Base-by-base conservation (phyloP, 495 filamentous ascomycete species). In the Hypoxylon perforatum region DNA sequence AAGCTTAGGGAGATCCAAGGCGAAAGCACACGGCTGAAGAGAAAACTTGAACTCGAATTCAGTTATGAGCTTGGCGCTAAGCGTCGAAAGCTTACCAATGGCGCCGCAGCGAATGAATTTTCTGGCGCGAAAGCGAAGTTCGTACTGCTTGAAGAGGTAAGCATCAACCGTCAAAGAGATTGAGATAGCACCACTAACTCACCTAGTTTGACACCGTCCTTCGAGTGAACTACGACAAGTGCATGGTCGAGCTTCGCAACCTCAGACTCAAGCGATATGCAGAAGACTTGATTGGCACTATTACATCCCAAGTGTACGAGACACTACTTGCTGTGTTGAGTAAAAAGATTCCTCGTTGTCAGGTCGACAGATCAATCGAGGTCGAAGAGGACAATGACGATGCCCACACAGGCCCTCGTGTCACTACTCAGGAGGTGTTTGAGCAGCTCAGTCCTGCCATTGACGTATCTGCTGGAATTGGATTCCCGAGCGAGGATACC, bases 191-290 rank as follows among this genome's bases (percentile, higher is more conserved):
- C 14, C 57, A 78, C 63, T 5, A 21, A 41, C 61, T 35, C 10
- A 4, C 14, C 17, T 51, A 85, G 81, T 75, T 73, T 4, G 71
- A 89, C 52, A 76, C 92, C 51, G 85, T 92, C 18, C 79, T 98
- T 45, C 88, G 91, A 25, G 82, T 97, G 21, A 97, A 97, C 74
- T 90, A 92, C 72, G 90, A 92, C 35, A 97, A 94, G 71, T 89
- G 92, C 44, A 82, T 87, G 4, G 91, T 98, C 12, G 83, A 90
- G 15, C 83, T 96, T 55, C 92, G 95, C 53, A 97, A 90, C 64
- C 82, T 85, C 50, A 87, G 87, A 19, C 88, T 99, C 28, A 85
- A 90, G 38, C 78, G 82, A 3, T 77, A 88, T 19, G 89, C 83
- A 2, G 79, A 80, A 65, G 85, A 82, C 65, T 84, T 78, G 68